phyloP scores from a whole-genome alignment of 768 basidiomycete genomes.

The Podaxis pistillaris region DNA sequence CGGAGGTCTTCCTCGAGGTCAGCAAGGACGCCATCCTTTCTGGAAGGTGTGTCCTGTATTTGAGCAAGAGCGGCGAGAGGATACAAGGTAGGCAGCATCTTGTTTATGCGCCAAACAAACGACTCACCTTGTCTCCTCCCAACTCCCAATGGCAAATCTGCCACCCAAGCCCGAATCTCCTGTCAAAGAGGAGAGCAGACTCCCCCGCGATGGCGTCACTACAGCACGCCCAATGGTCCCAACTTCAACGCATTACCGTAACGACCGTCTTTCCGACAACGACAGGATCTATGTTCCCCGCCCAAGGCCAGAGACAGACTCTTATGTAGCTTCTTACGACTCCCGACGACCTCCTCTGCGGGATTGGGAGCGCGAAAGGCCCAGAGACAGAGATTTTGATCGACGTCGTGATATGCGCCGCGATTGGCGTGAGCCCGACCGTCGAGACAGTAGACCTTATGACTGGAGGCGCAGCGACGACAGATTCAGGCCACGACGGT shows the following conservation, averaged over 20 bases:
- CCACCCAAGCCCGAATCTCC: constrained; percentile 32
- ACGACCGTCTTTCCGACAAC: constrained; percentile 7
- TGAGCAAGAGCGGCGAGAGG: constrained; percentile 84
- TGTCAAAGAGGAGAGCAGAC: constrained; percentile 4
- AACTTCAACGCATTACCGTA: constrained; percentile 12
- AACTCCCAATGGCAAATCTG: constrained; percentile 28
- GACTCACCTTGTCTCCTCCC: not conserved
- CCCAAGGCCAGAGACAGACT: constrained; percentile 19
- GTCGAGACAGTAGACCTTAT: constrained; percentile 14
- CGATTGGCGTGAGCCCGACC: constrained; percentile 17
- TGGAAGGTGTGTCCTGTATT: constrained; percentile 76
- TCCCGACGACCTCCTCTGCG: constrained; percentile 17
- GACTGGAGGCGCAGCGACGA: constrained; percentile 13
- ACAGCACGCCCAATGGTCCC: constrained; percentile 19
- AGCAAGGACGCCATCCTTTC: constrained; percentile 74
- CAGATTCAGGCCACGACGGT: constrained; percentile 9
- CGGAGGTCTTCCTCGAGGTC: constrained; percentile 88
- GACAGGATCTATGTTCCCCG: constrained; percentile 12
- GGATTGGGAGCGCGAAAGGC: constrained; percentile 17
- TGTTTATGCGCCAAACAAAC: constrained; percentile 14
- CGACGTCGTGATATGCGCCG: constrained; percentile 18
- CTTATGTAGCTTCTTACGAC: constrained; percentile 23
- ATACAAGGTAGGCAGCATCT: constrained; percentile 49
- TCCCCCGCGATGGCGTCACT: not conserved
- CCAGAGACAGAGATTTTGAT: constrained; percentile 20